Evolutionary conservation across 2,329 filamentous ascomycete genomes (phyloP).

Genomic region (Penicillium brasilianum): DNA sequence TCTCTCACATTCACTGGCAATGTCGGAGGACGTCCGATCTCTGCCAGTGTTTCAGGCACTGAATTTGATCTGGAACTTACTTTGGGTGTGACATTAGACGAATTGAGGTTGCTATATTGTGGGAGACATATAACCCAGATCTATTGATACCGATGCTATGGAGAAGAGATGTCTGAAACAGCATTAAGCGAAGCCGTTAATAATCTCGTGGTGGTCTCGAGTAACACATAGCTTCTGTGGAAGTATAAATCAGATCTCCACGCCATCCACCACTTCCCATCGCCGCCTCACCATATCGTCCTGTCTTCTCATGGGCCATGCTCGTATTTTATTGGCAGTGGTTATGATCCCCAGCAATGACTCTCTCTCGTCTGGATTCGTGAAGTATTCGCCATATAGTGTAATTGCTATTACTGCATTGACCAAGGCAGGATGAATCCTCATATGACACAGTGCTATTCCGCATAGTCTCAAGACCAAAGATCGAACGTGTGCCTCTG

Average conservation of each 20-base stretch:
- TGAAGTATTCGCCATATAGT: slow-evolving; percentile 30
- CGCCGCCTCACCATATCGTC: slow-evolving; percentile 18
- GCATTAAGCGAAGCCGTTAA: too few species aligned
- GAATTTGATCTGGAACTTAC: too few species aligned
- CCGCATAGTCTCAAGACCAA: slow-evolving; percentile 29
- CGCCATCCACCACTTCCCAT: slow-evolving; percentile 57
- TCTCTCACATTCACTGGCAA: too few species aligned
- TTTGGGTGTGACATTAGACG: too few species aligned
- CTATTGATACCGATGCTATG: too few species aligned
- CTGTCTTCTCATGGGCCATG: slow-evolving; percentile 55
- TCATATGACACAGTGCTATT: slow-evolving; percentile 22
- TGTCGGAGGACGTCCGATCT: too few species aligned
- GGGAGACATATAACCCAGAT: too few species aligned
- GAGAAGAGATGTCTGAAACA: too few species aligned
- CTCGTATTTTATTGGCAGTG: slow-evolving; percentile 23
- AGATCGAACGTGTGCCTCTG: slow-evolving; percentile 25
- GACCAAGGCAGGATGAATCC: slow-evolving; percentile 26
- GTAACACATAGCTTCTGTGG: neutral
- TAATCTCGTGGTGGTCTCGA: neutral
- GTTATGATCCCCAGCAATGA: slow-evolving; percentile 27
- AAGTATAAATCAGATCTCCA: slow-evolving; percentile 32
- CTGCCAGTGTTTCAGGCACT: too few species aligned
- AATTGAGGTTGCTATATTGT: too few species aligned
- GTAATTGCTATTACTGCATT: slow-evolving; percentile 29
- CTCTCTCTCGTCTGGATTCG: slow-evolving; percentile 22